phyloP scores from a whole-genome alignment of 2,329 filamentous ascomycete genomes.

The Fusarium veterinarium region DNA sequence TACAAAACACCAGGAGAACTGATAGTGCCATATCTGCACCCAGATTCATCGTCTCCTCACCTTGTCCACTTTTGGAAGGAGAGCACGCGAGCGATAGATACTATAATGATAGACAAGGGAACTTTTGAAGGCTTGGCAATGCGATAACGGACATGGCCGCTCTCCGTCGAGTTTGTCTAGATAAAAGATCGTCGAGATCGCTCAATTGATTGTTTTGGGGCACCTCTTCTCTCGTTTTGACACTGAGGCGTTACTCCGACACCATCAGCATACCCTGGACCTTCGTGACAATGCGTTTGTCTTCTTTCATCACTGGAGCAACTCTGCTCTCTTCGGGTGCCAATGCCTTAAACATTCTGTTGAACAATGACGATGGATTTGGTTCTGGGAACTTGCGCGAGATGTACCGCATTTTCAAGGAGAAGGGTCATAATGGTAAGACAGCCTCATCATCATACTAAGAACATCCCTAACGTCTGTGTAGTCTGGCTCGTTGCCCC shows the following conservation, averaged over 20 bases:
- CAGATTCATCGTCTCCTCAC: neutral
- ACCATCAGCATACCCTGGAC: neutral
- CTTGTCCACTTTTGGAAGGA: slow-evolving; percentile 29
- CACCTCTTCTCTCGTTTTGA: neutral
- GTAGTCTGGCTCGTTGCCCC: slow-evolving; percentile 48
- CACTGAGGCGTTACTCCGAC: rapidly evolving
- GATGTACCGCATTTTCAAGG: slow-evolving; percentile 46
- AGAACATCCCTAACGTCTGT: rapidly evolving
- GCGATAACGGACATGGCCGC: slow-evolving; percentile 24
- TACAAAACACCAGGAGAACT: rapidly evolving
- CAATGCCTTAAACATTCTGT: slow-evolving; percentile 45
- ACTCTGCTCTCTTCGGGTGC: slow-evolving; percentile 30
- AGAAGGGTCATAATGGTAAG: slow-evolving; percentile 45
- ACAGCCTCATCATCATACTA: rapidly evolving
- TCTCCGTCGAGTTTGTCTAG: neutral
- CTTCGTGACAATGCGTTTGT: slow-evolving; percentile 37
- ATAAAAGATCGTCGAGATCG: slow-evolving; percentile 19
- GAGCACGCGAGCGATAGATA: slow-evolving; percentile 14
- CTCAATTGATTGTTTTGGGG: neutral
- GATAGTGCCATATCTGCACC: neutral
- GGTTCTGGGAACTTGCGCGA: slow-evolving; percentile 47
- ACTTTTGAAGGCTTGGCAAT: slow-evolving; percentile 29
- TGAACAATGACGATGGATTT: slow-evolving; percentile 49
- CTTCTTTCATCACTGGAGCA: slow-evolving; percentile 28
- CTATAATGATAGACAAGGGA: neutral